phyloP scores from a whole-genome alignment of 768 basidiomycete species.

The Serendipita vermifera region DNA sequence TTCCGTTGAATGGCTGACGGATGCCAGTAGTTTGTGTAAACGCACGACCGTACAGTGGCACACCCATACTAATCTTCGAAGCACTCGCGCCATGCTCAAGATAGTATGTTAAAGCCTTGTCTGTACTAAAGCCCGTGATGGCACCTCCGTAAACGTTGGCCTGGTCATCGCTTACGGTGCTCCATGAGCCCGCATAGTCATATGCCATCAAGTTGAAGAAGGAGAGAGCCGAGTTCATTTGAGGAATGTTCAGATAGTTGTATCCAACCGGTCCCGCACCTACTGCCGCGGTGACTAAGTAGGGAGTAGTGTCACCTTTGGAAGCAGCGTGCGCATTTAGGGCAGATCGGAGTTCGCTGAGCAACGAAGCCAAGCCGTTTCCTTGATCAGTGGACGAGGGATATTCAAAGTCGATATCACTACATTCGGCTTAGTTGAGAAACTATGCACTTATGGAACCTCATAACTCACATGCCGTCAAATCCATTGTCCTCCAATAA shows the following conservation, averaged over 20 bases:
- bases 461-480: conserved; percentile 50
- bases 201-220: conserved; percentile 83
- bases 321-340: conserved; percentile 42
- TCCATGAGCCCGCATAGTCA: conserved; percentile 70
- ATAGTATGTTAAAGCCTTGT: conserved; percentile 52
- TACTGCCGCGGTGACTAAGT: conserved; percentile 50
- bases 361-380: conserved; percentile 51
- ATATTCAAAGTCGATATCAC: conserved; percentile 72
- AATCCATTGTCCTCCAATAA: conserved; percentile 51
- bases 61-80: conserved; percentile 58
- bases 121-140: conserved; percentile 52
- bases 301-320: conserved; percentile 51
- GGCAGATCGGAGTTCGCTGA: conserved; percentile 47
- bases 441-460: background rate
- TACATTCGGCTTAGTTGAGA: conserved; percentile 16
- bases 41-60: conserved; percentile 69
- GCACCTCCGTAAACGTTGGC: conserved; percentile 58
- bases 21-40: conserved; percentile 60
- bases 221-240: conserved; percentile 51
- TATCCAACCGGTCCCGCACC: conserved; percentile 51
- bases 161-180: conserved; percentile 43
- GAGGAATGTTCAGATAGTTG: conserved; percentile 40
- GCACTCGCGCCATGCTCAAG: conserved; percentile 46
- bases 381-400: conserved; percentile 46
- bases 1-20: conserved; percentile 54